A percentile compares a stretch with the other conserved stretches of the same genome.
Conservation (phyloP, 2,329 filamentous ascomycete genomes). For the Cryphonectria carpinicola region DNA sequence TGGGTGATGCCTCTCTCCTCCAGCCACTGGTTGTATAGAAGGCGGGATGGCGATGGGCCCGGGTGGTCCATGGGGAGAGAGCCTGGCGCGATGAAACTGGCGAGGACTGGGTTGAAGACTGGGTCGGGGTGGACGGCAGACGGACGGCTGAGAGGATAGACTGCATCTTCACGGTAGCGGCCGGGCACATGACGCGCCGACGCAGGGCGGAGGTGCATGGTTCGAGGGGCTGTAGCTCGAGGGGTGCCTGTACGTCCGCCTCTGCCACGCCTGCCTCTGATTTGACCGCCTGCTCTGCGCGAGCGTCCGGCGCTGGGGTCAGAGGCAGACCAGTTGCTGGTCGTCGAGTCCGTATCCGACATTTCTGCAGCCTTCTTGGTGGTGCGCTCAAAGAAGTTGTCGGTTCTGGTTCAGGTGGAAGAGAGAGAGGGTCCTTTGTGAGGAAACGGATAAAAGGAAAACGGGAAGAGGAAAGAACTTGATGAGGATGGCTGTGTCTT, state of each 20-base stretch:
- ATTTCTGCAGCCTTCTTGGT: background rate
- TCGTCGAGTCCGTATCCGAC: background rate
- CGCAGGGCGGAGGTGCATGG: background rate
- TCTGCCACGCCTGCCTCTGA: background rate
- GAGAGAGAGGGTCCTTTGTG: too few species aligned
- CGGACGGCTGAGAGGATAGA: constrained; percentile 23
- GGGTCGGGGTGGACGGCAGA: constrained; percentile 32
- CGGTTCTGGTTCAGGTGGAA: background rate
- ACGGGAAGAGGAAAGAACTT: background rate
- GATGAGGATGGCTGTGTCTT: background rate
- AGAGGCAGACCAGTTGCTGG: background rate
- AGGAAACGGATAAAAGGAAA: background rate
- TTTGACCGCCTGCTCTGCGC: background rate
- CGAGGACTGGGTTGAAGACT: constrained; percentile 34
- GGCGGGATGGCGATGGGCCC: constrained; percentile 30
- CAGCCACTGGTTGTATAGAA: constrained; percentile 5
- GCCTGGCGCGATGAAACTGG: constrained; percentile 33
- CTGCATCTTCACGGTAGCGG: constrained; percentile 35
- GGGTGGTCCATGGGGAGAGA: constrained; percentile 33
- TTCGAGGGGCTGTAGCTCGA: background rate
- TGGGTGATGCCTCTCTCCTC: constrained; percentile 12
- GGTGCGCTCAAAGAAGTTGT: background rate
- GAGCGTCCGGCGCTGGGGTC: background rate
- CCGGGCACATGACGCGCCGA: background rate
- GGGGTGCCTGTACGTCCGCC: too few species aligned